phyloP scores from a whole-genome alignment of 768 basidiomycete species.

The Solioccasus polychromus region DNA sequence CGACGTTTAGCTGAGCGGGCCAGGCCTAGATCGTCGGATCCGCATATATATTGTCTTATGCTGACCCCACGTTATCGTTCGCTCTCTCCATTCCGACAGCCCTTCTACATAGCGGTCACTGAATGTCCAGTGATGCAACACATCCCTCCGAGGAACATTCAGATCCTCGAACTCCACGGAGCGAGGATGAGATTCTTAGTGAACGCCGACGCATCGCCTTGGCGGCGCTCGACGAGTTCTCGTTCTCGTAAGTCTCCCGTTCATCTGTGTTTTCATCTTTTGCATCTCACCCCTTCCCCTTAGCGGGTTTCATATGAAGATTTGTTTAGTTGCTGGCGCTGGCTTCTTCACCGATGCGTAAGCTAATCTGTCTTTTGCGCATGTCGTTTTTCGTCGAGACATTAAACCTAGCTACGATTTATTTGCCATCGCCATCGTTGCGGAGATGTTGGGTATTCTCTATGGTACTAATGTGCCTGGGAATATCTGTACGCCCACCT shows the following conservation, averaged over 20 bases:
- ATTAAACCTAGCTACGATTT: slow-evolving; percentile 55
- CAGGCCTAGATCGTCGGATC: too few species aligned
- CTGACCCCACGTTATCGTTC: background rate
- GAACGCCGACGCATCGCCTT: slow-evolving; percentile 3
- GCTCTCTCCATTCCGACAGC: background rate
- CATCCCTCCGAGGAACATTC: background rate
- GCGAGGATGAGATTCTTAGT: background rate
- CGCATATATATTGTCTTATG: background rate
- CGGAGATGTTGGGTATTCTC: slow-evolving; percentile 77
- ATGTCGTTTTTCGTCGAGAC: background rate
- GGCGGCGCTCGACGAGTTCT: background rate
- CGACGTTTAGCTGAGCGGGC: too few species aligned
- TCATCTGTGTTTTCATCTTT: background rate
- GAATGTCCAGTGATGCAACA: background rate
- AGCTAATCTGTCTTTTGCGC: slow-evolving; percentile 16
- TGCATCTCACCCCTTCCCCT: background rate
- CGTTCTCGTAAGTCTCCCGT: background rate
- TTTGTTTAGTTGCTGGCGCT: slow-evolving; percentile 62
- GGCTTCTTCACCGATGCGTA: slow-evolving; percentile 88
- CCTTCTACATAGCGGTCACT: too few species aligned
- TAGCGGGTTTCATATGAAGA: slow-evolving; percentile 81
- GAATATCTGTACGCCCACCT: background rate
- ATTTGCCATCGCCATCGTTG: slow-evolving; percentile 83
- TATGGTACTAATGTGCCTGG: slow-evolving; percentile 42
- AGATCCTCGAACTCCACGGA: background rate